Evolutionary conservation across 2,329 filamentous ascomycete genomes (phyloP).

Genomic region (Penicillium palitans): DNA sequence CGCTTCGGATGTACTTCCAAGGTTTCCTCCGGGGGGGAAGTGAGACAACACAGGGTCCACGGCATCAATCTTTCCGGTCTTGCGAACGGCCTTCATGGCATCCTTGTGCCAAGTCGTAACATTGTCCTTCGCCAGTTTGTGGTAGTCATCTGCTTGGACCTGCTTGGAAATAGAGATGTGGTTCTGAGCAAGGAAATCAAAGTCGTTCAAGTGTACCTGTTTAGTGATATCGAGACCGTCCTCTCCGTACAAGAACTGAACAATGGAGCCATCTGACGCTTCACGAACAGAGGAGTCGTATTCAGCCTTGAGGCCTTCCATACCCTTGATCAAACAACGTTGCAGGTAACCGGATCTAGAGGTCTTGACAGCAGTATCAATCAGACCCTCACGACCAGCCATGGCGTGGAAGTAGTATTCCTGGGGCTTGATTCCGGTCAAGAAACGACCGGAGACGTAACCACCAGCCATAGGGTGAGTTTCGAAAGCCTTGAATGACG

Average conservation of each 20-base stretch:
- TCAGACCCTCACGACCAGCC: constrained; percentile 96
- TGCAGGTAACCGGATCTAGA: constrained; percentile 96
- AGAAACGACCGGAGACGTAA: constrained; percentile 92
- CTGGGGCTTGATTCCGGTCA: constrained; percentile 94
- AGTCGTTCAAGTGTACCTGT: constrained; percentile 86
- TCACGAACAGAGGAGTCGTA: constrained; percentile 95
- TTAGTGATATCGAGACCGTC: constrained; percentile 94
- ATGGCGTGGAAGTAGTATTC: constrained; percentile 99
- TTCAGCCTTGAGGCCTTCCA: constrained; percentile 89
- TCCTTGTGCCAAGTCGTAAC: constrained; percentile 61
- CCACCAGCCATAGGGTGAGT: constrained; percentile 86
- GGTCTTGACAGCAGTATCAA: constrained; percentile 98
- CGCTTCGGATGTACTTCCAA: constrained; percentile 84
- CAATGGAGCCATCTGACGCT: constrained; percentile 78
- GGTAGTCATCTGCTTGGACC: constrained; percentile 63
- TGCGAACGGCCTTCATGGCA: constrained; percentile 76
- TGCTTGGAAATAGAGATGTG: constrained; percentile 76
- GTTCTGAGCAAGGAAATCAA: constrained; percentile 87
- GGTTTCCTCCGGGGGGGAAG: constrained; percentile 73
- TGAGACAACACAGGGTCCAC: constrained; percentile 74
- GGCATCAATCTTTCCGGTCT: constrained; percentile 64
- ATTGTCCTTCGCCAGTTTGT: constrained; percentile 65
- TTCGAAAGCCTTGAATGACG: constrained; percentile 91
- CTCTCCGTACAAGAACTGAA: constrained; percentile 96
- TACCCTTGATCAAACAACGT: constrained; percentile 95